Conservation (phyloP, 768 basidiomycete species). For the Boletus pseudopeckii region DNA sequence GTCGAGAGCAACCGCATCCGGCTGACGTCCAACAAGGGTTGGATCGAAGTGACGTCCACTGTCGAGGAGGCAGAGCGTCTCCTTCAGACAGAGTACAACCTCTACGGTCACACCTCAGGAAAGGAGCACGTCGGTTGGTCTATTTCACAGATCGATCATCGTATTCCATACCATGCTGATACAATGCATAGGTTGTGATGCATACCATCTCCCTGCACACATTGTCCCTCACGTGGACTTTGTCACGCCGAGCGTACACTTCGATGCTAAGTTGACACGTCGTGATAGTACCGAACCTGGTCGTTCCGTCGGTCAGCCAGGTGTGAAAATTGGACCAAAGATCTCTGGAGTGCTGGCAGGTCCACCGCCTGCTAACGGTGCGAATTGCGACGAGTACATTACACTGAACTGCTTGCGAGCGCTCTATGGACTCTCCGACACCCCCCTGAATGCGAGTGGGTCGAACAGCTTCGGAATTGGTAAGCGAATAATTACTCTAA, state of each 20-base stretch:
- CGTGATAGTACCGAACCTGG: conserved; percentile 12
- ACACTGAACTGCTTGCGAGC: conserved; percentile 31
- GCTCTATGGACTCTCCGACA: conserved; percentile 23
- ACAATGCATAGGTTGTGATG: conserved; percentile 27
- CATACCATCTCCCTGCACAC: conserved; percentile 33
- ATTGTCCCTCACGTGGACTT: conserved; percentile 33
- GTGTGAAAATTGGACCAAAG: too few species aligned
- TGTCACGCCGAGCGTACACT: conserved; percentile 33
- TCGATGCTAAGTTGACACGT: conserved; percentile 24
- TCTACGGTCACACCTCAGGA: too few species aligned
- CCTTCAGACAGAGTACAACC: too few species aligned
- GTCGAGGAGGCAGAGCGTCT: too few species aligned
- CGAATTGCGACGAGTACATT: conserved; percentile 21
- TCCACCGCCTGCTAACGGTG: too few species aligned
- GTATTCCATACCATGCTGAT: neutral
- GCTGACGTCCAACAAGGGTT: too few species aligned
- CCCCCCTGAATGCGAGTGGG: conserved; percentile 6
- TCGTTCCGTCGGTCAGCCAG: conserved; percentile 9
- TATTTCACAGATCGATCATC: neutral
- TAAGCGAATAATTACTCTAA: conserved; percentile 2
- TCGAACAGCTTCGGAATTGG: conserved; percentile 31
- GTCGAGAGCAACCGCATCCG: conserved; percentile 21
- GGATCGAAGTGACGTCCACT: too few species aligned
- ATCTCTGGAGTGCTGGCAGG: too few species aligned
- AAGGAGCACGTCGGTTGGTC: conserved; percentile 30